Percentiles rank a stretch among this genome's conserved stretches.
Evolutionary conservation across 371 early-diverging fungal species (phyloP).

Genomic region (Actinomortierella wolfii): DNA sequence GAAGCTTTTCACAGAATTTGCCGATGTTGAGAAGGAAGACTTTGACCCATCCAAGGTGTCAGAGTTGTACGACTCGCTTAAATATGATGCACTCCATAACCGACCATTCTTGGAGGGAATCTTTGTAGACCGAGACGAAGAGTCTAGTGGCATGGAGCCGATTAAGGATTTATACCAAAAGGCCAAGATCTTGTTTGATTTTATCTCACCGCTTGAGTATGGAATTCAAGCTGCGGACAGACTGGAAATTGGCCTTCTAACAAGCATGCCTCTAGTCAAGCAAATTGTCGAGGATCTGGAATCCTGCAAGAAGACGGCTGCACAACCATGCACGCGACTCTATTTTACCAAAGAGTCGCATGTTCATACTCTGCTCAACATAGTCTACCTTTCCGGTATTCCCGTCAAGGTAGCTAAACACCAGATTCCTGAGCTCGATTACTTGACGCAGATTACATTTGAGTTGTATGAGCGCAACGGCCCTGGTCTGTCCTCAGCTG

Average conservation of each 20-base stretch:
- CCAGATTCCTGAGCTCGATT: constrained; percentile 90
- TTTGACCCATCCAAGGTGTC: constrained; percentile 90
- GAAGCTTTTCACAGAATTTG: constrained; percentile 89
- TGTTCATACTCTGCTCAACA: constrained; percentile 87
- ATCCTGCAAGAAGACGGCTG: constrained; percentile 54
- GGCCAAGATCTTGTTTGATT: constrained; percentile 88
- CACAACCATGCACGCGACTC: constrained; percentile 76
- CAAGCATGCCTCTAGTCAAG: constrained; percentile 76
- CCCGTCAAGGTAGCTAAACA: constrained; percentile 72
- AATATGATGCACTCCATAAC: constrained; percentile 96
- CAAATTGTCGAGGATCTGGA: constrained; percentile 80
- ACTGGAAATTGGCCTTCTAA: constrained; percentile 85
- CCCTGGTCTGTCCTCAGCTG: constrained; percentile 41
- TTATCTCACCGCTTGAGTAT: constrained; percentile 92
- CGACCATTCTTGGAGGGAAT: constrained; percentile 79
- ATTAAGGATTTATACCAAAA: constrained; percentile 76
- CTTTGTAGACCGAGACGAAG: constrained; percentile 52
- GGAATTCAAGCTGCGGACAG: constrained; percentile 87
- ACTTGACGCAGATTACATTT: constrained; percentile 95
- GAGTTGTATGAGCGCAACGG: constrained; percentile 93
- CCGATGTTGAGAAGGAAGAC: constrained; percentile 62
- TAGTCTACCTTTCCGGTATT: constrained; percentile 85
- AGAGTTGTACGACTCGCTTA: constrained; percentile 93
- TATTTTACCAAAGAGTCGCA: constrained; percentile 98
- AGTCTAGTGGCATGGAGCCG: constrained; percentile 11